Conservation (phyloP, 257 asterid species). For the Solanum lignicaule region DNA sequence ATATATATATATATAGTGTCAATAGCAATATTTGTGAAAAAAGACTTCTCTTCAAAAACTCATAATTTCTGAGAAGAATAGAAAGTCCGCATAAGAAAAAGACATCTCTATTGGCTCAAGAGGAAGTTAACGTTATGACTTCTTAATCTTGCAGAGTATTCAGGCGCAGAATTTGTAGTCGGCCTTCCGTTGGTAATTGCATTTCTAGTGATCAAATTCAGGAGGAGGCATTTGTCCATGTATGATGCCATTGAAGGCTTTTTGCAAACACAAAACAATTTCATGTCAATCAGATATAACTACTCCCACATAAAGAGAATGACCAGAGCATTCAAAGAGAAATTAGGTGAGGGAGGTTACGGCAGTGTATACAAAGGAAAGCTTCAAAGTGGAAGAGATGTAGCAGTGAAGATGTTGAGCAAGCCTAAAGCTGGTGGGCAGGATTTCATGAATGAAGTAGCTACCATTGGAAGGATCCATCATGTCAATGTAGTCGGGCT, state of each 20-base stretch:
- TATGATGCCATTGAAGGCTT: background rate
- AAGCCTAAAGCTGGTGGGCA: conserved; percentile 26
- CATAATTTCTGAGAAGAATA: too few relatives aligned
- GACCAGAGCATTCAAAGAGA: background rate
- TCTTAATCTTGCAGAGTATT: background rate
- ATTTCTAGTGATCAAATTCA: background rate
- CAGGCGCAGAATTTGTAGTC: background rate
- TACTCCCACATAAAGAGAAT: background rate
- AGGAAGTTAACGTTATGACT: background rate
- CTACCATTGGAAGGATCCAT: conserved; percentile 44
- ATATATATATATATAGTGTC: too few relatives aligned
- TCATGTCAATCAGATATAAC: background rate
- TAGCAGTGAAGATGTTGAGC: conserved; percentile 40
- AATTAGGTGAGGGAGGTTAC: too few relatives aligned
- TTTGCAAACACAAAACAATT: background rate
- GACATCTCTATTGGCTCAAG: background rate
- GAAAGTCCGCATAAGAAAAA: too few relatives aligned
- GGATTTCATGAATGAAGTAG: conserved; percentile 49
- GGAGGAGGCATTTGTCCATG: background rate
- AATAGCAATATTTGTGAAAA: too few relatives aligned
- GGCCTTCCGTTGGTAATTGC: background rate
- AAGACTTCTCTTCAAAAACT: too few relatives aligned
- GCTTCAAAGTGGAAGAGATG: conserved; percentile 28
- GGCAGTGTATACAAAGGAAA: conserved; percentile 8
- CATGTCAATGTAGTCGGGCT: conserved; percentile 39